Percentiles rank a stretch among this genome's conserved stretches.
phyloP scores from a whole-genome alignment of 768 basidiomycete genomes.

The Leccinum arenicola region DNA sequence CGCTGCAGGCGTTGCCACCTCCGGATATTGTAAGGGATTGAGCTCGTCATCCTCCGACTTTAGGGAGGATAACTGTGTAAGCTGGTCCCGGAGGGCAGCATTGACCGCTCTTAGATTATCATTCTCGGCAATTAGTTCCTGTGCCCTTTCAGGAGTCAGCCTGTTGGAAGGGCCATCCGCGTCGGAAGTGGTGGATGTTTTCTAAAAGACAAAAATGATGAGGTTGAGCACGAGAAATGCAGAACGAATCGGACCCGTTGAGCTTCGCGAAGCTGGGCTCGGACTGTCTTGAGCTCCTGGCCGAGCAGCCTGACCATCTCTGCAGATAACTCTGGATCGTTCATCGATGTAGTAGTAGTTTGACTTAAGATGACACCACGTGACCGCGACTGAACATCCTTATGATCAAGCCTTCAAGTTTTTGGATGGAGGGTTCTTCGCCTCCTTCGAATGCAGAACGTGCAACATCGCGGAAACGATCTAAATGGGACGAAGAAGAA shows the following conservation, averaged over 20 bases:
- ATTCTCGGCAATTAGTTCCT: constrained; percentile 16
- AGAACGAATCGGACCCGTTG: constrained; percentile 13
- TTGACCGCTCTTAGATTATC: constrained; percentile 20
- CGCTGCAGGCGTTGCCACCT: constrained; percentile 2
- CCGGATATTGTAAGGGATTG: constrained; percentile 1
- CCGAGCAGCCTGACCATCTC: constrained; percentile 27
- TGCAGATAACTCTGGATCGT: constrained; percentile 27
- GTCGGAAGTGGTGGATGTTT: background rate
- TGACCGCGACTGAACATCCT: background rate
- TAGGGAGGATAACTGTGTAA: constrained; percentile 5
- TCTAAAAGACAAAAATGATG: constrained; percentile 5
- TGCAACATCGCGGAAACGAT: constrained; percentile 58
- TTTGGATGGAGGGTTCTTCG: constrained; percentile 6
- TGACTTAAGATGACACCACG: background rate
- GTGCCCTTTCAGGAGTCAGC: constrained; percentile 5
- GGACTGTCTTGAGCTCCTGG: constrained; percentile 23
- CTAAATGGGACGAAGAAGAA: constrained; percentile 66
- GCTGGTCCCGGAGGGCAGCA: constrained; percentile 10
- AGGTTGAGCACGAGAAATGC: background rate
- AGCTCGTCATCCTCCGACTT: constrained; percentile 17
- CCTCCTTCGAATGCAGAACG: constrained; percentile 31
- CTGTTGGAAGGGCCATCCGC: background rate
- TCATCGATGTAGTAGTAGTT: constrained; percentile 5
- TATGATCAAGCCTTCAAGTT: background rate
- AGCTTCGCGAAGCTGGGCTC: constrained; percentile 22